Percentiles rank a stretch among this genome's conserved stretches.
Evolutionary conservation across 805 yeast genomes (phyloP).

Genomic region (Blastobotrys attinorum): DNA sequence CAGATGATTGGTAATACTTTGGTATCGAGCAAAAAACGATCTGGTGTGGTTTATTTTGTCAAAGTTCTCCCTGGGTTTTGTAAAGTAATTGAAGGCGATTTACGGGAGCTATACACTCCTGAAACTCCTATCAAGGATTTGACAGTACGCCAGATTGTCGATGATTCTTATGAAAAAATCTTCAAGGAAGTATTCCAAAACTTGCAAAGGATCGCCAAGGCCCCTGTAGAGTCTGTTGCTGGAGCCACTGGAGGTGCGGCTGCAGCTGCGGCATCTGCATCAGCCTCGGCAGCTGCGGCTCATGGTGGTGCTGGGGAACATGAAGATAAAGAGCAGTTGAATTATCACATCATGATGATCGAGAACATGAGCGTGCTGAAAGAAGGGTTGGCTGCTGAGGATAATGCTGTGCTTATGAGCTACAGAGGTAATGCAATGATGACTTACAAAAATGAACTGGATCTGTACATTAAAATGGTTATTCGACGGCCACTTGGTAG

Average conservation of each 20-base stretch:
- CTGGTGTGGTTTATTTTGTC: slow-evolving; percentile 38
- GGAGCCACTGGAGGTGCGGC: slow-evolving; percentile 10
- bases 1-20: slow-evolving; percentile 35
- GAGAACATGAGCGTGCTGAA: slow-evolving; percentile 47
- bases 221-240: slow-evolving; percentile 2
- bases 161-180: slow-evolving; percentile 26
- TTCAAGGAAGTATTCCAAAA: slow-evolving; percentile 27
- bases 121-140: slow-evolving; percentile 3
- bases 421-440: slow-evolving; percentile 9
- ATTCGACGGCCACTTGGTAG: slow-evolving; percentile 56
- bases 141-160: slow-evolving; percentile 16
- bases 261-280: slow-evolving; percentile 13
- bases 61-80: slow-evolving; percentile 42
- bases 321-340: slow-evolving; percentile 32
- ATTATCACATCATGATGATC: slow-evolving; percentile 40
- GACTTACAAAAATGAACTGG: slow-evolving; percentile 22
- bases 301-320: slow-evolving; percentile 13
- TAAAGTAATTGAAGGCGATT: slow-evolving; percentile 31
- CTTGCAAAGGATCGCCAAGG: slow-evolving; percentile 24
- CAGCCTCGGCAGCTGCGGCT: slow-evolving; percentile 8
- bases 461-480: slow-evolving; percentile 39
- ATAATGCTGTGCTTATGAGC: slow-evolving; percentile 7
- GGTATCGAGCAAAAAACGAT: slow-evolving; percentile 30
- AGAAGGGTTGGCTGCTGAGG: slow-evolving; percentile 28
- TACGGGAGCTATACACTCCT: slow-evolving; percentile 9